These are phyloP conservation scores for Nicotiana benthamiana DNA, from an alignment of 257 asterid species.

Conservation along the genomic window DNA sequence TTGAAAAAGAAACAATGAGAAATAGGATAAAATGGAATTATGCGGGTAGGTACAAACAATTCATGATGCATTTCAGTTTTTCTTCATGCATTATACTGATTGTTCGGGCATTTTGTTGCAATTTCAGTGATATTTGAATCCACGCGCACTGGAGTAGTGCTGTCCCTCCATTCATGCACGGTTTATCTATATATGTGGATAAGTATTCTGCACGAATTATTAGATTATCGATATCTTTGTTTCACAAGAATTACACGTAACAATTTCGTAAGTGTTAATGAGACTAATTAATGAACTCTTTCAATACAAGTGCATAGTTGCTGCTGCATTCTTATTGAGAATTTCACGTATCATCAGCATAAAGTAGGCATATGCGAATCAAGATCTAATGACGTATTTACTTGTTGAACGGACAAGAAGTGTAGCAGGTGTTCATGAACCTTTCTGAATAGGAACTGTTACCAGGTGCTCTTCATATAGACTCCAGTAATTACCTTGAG, in stretches of 20 bases:
- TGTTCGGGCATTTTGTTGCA: not conserved
- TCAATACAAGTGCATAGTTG: not conserved
- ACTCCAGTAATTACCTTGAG: not conserved
- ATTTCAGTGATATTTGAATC: not conserved
- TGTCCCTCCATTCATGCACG: not conserved
- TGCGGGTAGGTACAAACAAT: not conserved
- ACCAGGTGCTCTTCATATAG: not conserved
- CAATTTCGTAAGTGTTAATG: not conserved
- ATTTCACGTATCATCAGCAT: not conserved
- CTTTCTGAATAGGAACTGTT: not conserved
- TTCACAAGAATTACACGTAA: not conserved
- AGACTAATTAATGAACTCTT: not conserved
- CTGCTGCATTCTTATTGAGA: not conserved
- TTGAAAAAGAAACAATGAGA: not conserved
- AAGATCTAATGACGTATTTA: not conserved
- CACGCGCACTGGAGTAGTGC: not conserved
- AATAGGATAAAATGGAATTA: not conserved
- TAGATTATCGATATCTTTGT: not conserved
- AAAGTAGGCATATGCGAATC: not conserved
- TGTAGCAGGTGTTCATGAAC: not conserved
- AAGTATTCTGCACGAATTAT: not conserved
- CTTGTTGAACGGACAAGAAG: not conserved
- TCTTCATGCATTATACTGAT: not conserved
- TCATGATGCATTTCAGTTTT: not conserved
- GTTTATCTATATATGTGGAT: not conserved